Base-by-base conservation (phyloP, 768 basidiomycete species). In the Hortiboletus flavorubellus region DNA sequence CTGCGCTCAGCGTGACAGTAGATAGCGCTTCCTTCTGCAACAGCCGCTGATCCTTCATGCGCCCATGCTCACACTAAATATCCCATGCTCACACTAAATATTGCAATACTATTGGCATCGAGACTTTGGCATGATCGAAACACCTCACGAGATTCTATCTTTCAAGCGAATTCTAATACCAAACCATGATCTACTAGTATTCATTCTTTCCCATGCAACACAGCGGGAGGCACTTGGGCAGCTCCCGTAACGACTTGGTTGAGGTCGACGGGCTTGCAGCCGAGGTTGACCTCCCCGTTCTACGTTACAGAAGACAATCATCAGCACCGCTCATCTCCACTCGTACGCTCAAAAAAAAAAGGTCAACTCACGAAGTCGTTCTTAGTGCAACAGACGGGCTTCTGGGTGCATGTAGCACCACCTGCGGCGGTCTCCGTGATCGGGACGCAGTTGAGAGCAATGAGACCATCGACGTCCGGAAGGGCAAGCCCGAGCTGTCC, bases 351-450 rank as follows among this genome's bases (percentile, higher is more conserved):
- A 1, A 26, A 3, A n/a, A 16, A 8, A 21, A 23, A 43, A 21
- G 2, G 8, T 0, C 3, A 8, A 31, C 62, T 59, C 14, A 65
- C 64, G 7, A 43, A 58, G 4, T 15, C 18, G 6, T 65, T 54
- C 1, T 41, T 45, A 6, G 34, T 51, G 49, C 64, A 65, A 30
- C 65, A 65, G 31, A 67, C 59, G 0, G 65, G 23, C 35, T 67
- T 45, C 21, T 53, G 35, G 11, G 40, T 31, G 35, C 65, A 66
- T 1, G 14, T 2, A 0, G 52, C 35, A 10, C 51, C 59, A 1
- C 18, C 65, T 0, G 16, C 1, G 0, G 48, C 47, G 1, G 34
- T 1, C 1, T 6, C 35, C 3, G 39, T 49, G 43, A 56, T 14
- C 0, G 59, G 48, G 21, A 12, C 10, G 38, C 64, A 67, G 11